phyloP scores from a whole-genome alignment of 192 early-diverging fungal genomes.

The Diversispora epigaea region DNA sequence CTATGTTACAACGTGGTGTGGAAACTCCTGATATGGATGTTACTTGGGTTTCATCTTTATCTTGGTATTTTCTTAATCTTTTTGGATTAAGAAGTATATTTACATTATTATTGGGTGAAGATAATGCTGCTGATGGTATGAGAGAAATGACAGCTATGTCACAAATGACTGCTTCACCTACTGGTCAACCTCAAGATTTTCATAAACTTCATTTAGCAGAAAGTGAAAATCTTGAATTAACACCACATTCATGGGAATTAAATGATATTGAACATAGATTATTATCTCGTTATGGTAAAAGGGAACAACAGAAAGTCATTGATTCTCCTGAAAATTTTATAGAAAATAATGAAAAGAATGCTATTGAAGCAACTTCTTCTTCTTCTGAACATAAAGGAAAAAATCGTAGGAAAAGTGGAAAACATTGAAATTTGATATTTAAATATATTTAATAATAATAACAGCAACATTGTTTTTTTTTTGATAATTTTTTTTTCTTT shows the following conservation, averaged over 20 bases:
- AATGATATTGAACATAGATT: constrained; percentile 78
- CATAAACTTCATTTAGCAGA: constrained; percentile 85
- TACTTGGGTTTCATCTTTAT: constrained; percentile 93
- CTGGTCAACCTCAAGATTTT: constrained; percentile 81
- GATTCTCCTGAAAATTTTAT: not conserved
- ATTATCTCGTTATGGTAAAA: constrained; percentile 74
- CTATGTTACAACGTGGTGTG: constrained; percentile 95
- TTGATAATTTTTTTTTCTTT: too few species aligned
- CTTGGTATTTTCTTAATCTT: constrained; percentile 98
- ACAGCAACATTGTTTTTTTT: too few species aligned
- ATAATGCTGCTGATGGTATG: constrained; percentile 82
- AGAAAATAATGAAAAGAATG: not conserved
- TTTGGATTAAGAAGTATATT: constrained; percentile 93
- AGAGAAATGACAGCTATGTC: constrained; percentile 93
- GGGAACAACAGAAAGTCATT: not conserved
- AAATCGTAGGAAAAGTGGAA: not conserved
- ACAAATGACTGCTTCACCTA: constrained; percentile 66
- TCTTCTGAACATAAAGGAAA: constrained; percentile 10
- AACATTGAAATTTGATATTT: not conserved
- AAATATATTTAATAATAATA: too few species aligned
- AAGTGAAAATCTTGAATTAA: constrained; percentile 82
- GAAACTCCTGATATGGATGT: constrained; percentile 97
- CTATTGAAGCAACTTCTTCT: not conserved
- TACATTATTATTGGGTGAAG: constrained; percentile 87
- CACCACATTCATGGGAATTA: constrained; percentile 78